Conservation (phyloP, 805 yeast genomes). For the Metschnikowia cubensis region DNA sequence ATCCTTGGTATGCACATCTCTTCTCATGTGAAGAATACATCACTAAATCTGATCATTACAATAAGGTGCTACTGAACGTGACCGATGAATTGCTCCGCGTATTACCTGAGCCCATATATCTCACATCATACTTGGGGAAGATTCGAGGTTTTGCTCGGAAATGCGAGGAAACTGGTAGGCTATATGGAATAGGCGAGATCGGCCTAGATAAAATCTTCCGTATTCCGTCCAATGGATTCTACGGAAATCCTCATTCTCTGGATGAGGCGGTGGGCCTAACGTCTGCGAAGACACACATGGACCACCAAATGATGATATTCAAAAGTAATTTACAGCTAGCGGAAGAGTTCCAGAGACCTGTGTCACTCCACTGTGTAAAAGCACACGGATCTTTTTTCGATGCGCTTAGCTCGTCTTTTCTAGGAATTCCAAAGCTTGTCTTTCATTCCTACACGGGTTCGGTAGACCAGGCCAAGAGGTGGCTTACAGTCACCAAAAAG, state of each 20-base stretch:
- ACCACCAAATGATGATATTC: conserved; percentile 63
- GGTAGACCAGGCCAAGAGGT: conserved; percentile 54
- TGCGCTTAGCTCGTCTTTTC: conserved; percentile 12
- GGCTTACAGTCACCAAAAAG: conserved; percentile 36
- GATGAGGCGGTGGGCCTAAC: conserved; percentile 21
- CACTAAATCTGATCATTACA: conserved; percentile 54
- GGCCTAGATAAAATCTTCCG: conserved; percentile 80
- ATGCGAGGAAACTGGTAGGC: conserved; percentile 7
- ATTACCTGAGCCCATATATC: conserved; percentile 59
- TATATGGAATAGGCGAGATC: conserved; percentile 73
- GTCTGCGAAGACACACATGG: conserved; percentile 51
- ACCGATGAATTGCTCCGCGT: conserved; percentile 38
- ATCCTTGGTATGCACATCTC: conserved; percentile 87
- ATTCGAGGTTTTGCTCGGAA: conserved; percentile 25
- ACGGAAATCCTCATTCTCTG: conserved; percentile 30
- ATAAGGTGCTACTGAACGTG: conserved; percentile 41
- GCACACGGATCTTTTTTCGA: conserved; percentile 63
- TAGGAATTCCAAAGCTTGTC: conserved; percentile 42
- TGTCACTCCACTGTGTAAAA: conserved; percentile 83
- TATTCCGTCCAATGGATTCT: conserved; percentile 58
- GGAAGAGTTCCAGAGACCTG: conserved; percentile 39
- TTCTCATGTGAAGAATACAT: conserved; percentile 33
- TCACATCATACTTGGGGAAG: conserved; percentile 32
- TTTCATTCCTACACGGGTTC: conserved; percentile 89
- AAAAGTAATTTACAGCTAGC: conserved; percentile 54